Conservation (phyloP, 805 yeast genomes). For the Yarrowia sp. region DNA sequence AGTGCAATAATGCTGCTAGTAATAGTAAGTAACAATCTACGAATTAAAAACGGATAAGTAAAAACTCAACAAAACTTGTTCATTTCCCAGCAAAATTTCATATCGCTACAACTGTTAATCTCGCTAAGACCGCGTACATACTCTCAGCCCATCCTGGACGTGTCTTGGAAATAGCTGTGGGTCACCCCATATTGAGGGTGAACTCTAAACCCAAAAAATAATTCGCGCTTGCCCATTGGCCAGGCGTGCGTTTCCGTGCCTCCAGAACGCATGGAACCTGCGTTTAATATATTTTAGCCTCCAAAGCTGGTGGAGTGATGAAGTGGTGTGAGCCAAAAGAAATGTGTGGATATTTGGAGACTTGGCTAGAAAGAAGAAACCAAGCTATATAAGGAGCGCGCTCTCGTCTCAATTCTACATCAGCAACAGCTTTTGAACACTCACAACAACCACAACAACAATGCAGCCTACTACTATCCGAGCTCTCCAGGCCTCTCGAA, state of each 20-base stretch:
- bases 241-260: background rate
- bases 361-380: too few species aligned
- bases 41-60: too few species aligned
- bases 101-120: too few species aligned
- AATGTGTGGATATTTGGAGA: too few species aligned
- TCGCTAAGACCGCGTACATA: too few species aligned
- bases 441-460: background rate
- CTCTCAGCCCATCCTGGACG: too few species aligned
- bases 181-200: background rate
- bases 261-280: background rate
- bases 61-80: too few species aligned
- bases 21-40: too few species aligned
- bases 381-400: background rate
- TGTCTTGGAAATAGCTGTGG: background rate
- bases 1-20: too few species aligned
- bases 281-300: background rate
- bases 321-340: constrained; percentile 5
- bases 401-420: too few species aligned
- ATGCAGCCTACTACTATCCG: constrained; percentile 19
- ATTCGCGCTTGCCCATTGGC: background rate
- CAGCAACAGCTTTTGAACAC: background rate
- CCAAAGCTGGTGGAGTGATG: constrained; percentile 6
- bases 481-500: constrained; percentile 22
- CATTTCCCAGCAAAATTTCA: too few species aligned
- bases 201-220: too few species aligned